A percentile compares a stretch with the other conserved stretches of the same genome.
These are phyloP conservation scores for Wickerhamiella musiphila DNA, from an alignment of 805 yeast genomes.

Conservation along the genomic window DNA sequence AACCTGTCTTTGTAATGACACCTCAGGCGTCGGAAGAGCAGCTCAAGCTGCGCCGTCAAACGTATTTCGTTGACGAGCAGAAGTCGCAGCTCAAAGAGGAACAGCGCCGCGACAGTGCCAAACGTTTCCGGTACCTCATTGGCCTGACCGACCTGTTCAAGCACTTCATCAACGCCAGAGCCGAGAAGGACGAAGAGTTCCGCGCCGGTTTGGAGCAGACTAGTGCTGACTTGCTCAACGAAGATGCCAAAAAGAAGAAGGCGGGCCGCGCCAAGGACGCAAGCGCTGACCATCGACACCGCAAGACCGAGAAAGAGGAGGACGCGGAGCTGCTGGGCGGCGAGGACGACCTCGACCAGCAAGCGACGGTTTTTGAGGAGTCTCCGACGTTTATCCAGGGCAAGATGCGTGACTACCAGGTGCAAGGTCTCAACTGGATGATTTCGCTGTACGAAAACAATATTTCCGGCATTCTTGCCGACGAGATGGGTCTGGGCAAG, in stretches of 20 bases:
- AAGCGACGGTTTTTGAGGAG: slow-evolving; percentile 62
- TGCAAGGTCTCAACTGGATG: slow-evolving; percentile 92
- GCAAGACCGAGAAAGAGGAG: slow-evolving; percentile 90
- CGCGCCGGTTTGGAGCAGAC: slow-evolving; percentile 19
- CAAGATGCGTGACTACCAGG: slow-evolving; percentile 70
- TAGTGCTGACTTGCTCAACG: slow-evolving; percentile 7
- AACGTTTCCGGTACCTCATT: slow-evolving; percentile 61
- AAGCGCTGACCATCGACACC: slow-evolving; percentile 32
- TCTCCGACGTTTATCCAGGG: slow-evolving; percentile 70
- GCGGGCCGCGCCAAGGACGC: slow-evolving; percentile 9
- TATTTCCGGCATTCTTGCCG: slow-evolving; percentile 86
- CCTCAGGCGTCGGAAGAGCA: slow-evolving; percentile 10
- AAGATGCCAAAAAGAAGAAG: slow-evolving; percentile 13
- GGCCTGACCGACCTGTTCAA: slow-evolving; percentile 75
- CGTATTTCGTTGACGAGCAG: slow-evolving; percentile 19
- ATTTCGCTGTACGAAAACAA: slow-evolving; percentile 74
- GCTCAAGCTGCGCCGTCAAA: slow-evolving; percentile 13
- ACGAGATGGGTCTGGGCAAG: slow-evolving; percentile 96
- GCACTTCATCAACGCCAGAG: slow-evolving; percentile 68
- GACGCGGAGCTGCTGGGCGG: slow-evolving; percentile 80
- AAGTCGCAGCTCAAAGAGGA: slow-evolving; percentile 12
- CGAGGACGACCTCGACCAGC: slow-evolving; percentile 41
- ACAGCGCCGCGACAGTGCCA: slow-evolving; percentile 45
- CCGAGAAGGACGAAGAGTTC: slow-evolving; percentile 60
- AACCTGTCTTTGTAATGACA: neutral